phyloP scores from a whole-genome alignment of 1,284 basidiomycete genomes.

The Cryptococcus sp. region DNA sequence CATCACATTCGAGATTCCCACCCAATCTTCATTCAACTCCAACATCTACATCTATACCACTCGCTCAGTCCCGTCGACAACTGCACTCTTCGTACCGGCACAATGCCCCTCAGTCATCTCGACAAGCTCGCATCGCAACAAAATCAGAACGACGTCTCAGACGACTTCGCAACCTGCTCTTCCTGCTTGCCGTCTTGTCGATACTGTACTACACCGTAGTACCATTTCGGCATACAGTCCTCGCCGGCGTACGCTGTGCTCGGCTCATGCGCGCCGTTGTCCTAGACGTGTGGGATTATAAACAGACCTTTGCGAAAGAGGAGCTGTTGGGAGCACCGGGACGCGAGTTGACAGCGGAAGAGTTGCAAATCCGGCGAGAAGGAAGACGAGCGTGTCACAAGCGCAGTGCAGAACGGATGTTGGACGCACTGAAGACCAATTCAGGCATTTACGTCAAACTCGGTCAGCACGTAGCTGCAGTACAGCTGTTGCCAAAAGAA shows the following conservation, averaged over 20 bases:
- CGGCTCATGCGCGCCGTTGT: constrained; percentile 57
- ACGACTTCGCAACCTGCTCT: constrained; percentile 30
- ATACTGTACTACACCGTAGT: constrained; percentile 53
- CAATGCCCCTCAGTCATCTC: neutral
- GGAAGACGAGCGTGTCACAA: constrained; percentile 77
- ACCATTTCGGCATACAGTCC: constrained; percentile 54
- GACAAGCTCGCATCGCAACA: neutral
- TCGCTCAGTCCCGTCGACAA: too few species aligned
- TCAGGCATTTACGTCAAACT: constrained; percentile 61
- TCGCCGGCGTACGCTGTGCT: constrained; percentile 67
- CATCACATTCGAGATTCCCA: too few species aligned
- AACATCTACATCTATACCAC: too few species aligned
- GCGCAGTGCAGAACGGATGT: constrained; percentile 73
- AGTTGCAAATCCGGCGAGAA: constrained; percentile 55
- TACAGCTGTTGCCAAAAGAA: constrained; percentile 76
- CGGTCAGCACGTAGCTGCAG: constrained; percentile 78
- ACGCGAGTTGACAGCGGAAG: constrained; percentile 57
- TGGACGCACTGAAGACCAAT: constrained; percentile 79
- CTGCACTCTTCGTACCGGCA: too few species aligned
- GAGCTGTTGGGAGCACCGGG: constrained; percentile 52
- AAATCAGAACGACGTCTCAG: constrained; percentile 11
- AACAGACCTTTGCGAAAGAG: constrained; percentile 66
- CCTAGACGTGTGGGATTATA: constrained; percentile 75
- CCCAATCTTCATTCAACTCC: too few species aligned
- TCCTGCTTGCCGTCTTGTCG: constrained; percentile 35